Evolutionary conservation across 345 rosid genomes (phyloP), one percentile per base, ranked within the genome.

Genomic region (Boechera stricta): DNA sequence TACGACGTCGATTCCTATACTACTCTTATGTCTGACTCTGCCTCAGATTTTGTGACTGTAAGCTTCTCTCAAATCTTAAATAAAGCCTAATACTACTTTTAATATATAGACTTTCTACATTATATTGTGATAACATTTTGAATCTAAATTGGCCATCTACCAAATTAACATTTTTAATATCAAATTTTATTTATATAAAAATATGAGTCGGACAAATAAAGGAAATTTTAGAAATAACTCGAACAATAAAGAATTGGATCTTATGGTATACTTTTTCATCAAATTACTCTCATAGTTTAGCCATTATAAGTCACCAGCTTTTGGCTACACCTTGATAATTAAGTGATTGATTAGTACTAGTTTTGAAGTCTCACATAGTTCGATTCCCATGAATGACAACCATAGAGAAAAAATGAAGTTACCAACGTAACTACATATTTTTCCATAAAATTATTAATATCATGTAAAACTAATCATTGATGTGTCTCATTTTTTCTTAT

Each of bases 21-120:
- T 2, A 74, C 75, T 48, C 80, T 88, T 8, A 75, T 90, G 87
- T 79, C 69, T n/a, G 36, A 76, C 35, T 80, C 62, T 3, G 88
- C 91, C 73, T 67, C 90, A 0, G 76, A 52, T 54, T 88, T 87
- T 64, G 72, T 88, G 1, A 56, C 81, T 64, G 96, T 80, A 65
- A 80, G 80, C 5, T 49, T 64, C 29, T 54, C 24, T 62, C 44
- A 3, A 42, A 11, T 39, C 38, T 38, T 60, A 36, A 10, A 18
- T 18, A 16, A 36, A 49, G 55, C 26, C 55, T 51, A 51, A 7
- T 51, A 18, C 10, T 13, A 45, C 8, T 18, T 52, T 39, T 18
- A 18, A 0, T 8, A 2, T 39, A 5, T 39, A 69, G 35, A 7
- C 28, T 36, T 61, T 45, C 16, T 16, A 33, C 45, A 24, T 63